These are phyloP conservation scores for Coemansia sp. DNA, from an alignment of 192 early-diverging fungal genomes.

Conservation along the genomic window DNA sequence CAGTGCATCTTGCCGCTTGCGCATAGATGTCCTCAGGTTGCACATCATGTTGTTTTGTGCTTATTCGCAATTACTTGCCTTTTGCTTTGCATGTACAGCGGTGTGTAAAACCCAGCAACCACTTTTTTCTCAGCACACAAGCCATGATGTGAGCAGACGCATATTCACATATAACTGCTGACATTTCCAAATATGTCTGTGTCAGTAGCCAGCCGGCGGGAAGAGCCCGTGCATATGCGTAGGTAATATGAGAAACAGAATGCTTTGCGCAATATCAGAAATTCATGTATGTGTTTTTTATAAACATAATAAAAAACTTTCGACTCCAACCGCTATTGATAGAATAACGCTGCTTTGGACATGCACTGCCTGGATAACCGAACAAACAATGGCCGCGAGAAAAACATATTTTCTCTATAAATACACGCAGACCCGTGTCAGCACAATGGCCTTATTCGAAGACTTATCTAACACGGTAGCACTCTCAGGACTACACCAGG, in stretches of 20 bases:
- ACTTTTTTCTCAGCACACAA: not conserved
- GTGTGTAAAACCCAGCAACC: not conserved
- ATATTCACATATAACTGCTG: constrained; percentile 11
- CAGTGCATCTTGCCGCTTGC: not conserved
- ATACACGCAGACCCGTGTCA: constrained; percentile 12
- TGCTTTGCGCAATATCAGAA: not conserved
- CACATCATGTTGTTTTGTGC: no score
- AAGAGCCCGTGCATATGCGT: constrained; percentile 1
- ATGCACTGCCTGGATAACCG: constrained; percentile 1
- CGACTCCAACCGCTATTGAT: not conserved
- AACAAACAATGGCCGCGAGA: constrained; percentile 3
- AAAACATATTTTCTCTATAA: not conserved
- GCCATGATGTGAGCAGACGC: not conserved
- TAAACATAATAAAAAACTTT: not conserved
- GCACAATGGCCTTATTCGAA: no score
- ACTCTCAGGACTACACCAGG: no score
- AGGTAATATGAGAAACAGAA: constrained; percentile 1
- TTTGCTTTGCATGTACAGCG: not conserved
- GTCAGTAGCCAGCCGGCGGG: constrained; percentile 11
- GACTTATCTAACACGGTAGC: no score
- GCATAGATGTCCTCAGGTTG: not conserved
- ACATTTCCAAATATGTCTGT: constrained; percentile 9
- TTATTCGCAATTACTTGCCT: not conserved
- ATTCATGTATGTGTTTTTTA: not conserved
- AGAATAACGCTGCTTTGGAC: constrained; percentile 5